Evolutionary conservation across 2,329 filamentous ascomycete genomes (phyloP).

Genomic region (Colletotrichum limetticola): DNA sequence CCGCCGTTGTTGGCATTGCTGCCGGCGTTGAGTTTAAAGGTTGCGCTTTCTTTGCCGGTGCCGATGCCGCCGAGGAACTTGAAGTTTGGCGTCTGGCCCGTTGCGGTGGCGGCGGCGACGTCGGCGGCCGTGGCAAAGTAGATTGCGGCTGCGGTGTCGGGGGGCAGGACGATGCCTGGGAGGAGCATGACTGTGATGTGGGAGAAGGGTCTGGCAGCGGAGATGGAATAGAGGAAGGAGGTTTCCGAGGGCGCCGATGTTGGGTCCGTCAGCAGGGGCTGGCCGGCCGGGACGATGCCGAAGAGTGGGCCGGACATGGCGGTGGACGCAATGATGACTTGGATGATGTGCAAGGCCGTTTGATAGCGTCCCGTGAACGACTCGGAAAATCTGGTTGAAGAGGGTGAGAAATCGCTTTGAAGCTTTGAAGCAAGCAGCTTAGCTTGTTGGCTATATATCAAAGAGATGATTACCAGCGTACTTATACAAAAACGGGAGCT

Average conservation of each 20-base stretch:
- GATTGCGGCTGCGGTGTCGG: slow-evolving; percentile 84
- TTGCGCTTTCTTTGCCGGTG: slow-evolving; percentile 88
- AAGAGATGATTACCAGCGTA: background rate
- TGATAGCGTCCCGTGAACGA: no score
- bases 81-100: slow-evolving; percentile 68
- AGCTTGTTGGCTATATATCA: no score
- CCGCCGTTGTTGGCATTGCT: slow-evolving; percentile 37
- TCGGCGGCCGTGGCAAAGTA: slow-evolving; percentile 74
- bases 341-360: no score
- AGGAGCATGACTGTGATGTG: slow-evolving; percentile 92
- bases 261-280: slow-evolving; percentile 65
- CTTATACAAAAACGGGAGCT: background rate
- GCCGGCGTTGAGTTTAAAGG: slow-evolving; percentile 77
- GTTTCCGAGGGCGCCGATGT: slow-evolving; percentile 63
- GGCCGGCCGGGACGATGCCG: slow-evolving; percentile 70
- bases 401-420: no score
- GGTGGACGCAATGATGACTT: background rate
- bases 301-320: slow-evolving; percentile 62
- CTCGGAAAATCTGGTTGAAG: no score
- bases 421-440: no score
- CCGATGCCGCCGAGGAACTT: slow-evolving; percentile 90
- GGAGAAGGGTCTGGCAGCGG: slow-evolving; percentile 68
- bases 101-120: slow-evolving; percentile 50
- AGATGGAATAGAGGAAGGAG: slow-evolving; percentile 66
- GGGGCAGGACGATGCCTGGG: slow-evolving; percentile 78